phyloP scores from a whole-genome alignment of 106 monocot genomes.

The Platanthera guangdongensis region DNA sequence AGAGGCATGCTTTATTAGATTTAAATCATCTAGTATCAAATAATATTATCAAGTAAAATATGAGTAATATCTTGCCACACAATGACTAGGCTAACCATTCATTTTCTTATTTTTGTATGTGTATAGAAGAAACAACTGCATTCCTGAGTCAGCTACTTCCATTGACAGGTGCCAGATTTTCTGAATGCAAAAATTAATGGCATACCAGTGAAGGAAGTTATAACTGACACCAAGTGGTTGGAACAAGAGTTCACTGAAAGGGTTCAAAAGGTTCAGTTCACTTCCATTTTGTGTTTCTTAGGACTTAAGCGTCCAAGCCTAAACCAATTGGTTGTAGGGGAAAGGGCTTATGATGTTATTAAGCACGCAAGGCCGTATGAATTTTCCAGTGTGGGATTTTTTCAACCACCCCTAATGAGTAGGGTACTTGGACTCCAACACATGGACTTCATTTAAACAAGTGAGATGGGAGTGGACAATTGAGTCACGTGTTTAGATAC shows the following conservation, averaged over 20 bases:
- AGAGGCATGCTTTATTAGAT: background rate
- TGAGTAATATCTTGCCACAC: background rate
- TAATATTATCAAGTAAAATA: background rate
- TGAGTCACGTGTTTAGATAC: no score
- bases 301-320: no score
- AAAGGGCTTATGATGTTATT: no score
- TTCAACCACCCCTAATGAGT: no score
- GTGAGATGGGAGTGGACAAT: no score
- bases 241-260: slow-evolving; percentile 77
- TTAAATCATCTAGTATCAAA: slow-evolving; percentile 2
- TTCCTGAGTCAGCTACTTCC: slow-evolving; percentile 4
- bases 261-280: slow-evolving; percentile 62
- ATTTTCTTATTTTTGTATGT: background rate
- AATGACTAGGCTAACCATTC: background rate
- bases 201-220: slow-evolving; percentile 82
- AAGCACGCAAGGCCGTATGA: no score
- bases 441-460: no score
- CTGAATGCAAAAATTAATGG: slow-evolving; percentile 90
- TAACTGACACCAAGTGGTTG: slow-evolving; percentile 82
- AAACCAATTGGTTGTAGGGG: no score
- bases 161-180: slow-evolving; percentile 90
- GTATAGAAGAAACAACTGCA: background rate
- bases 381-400: no score
- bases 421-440: no score
- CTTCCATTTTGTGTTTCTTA: no score